phyloP scores from a whole-genome alignment of 2,329 filamentous ascomycete species.

The Alternaria rosae region DNA sequence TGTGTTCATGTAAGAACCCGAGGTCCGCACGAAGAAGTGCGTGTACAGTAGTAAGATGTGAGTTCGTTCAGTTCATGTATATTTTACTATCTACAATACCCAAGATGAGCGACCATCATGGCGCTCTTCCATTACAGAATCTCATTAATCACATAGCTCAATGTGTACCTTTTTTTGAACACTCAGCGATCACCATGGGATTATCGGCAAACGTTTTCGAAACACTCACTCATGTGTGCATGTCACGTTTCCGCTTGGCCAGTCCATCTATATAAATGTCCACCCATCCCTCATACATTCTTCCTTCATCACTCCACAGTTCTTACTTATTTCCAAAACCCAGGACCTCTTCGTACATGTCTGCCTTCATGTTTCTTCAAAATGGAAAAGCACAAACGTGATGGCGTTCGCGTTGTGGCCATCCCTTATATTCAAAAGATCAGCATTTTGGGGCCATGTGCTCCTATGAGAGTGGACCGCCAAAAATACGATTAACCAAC shows the following conservation, averaged over 20 bases:
- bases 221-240: neutral
- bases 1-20: neutral
- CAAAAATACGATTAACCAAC: no score
- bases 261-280: neutral
- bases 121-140: neutral
- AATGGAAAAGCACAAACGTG: no score
- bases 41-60: neutral
- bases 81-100: constrained; percentile 6
- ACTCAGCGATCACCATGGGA: neutral
- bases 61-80: neutral
- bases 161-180: neutral
- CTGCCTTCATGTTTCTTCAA: no score
- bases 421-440: no score
- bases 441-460: no score
- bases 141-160: neutral
- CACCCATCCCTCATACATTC: neutral
- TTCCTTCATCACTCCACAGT: neutral
- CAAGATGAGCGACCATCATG: neutral
- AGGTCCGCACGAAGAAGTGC: neutral
- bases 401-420: no score
- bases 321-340: no score
- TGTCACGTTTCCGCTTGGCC: neutral
- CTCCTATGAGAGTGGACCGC: no score
- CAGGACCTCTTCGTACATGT: no score
- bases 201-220: neutral